These are phyloP conservation scores for Sphaerulina vaccinii DNA, from an alignment of 2,329 filamentous ascomycete species.

Conservation along the genomic window DNA sequence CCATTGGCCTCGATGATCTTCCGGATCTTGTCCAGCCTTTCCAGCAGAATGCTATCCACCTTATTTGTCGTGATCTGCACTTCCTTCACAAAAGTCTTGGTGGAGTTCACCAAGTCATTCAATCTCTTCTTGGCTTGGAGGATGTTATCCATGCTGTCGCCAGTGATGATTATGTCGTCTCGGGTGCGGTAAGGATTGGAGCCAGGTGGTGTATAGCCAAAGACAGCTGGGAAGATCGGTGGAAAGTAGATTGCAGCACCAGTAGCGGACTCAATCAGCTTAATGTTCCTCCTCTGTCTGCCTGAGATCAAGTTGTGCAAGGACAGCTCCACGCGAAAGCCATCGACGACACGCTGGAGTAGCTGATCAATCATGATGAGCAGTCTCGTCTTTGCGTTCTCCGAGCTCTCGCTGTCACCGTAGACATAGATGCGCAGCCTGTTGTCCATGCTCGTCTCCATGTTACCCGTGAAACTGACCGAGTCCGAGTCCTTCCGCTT, in stretches of 20 bases:
- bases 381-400: conserved; percentile 94
- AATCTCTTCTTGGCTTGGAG: conserved; percentile 86
- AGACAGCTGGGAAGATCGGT: conserved; percentile 86
- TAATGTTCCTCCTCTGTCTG: conserved; percentile 94
- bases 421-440: conserved; percentile 92
- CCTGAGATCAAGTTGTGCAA: conserved; percentile 92
- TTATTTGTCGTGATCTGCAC: conserved; percentile 86
- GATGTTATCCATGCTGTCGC: conserved; percentile 80
- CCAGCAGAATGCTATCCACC: conserved; percentile 89
- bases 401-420: conserved; percentile 89
- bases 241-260: conserved; percentile 98
- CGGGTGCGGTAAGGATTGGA: conserved; percentile 74
- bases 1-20: conserved; percentile 98
- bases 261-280: conserved; percentile 91
- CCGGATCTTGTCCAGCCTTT: conserved; percentile 90
- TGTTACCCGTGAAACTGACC: conserved; percentile 71
- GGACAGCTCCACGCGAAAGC: conserved; percentile 76
- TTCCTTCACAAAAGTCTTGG: conserved; percentile 80
- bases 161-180: conserved; percentile 92
- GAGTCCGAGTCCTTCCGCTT: conserved; percentile 70
- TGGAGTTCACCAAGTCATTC: conserved; percentile 76
- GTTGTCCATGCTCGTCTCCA: conserved; percentile 80
- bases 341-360: conserved; percentile 73
- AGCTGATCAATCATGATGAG: conserved; percentile 97
- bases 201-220: conserved; percentile 81